Percentiles rank a stretch among this genome's conserved stretches.
These are phyloP conservation scores for Colletotrichum theobromicola DNA, from an alignment of 2,329 filamentous ascomycete species.

Conservation along the genomic window DNA sequence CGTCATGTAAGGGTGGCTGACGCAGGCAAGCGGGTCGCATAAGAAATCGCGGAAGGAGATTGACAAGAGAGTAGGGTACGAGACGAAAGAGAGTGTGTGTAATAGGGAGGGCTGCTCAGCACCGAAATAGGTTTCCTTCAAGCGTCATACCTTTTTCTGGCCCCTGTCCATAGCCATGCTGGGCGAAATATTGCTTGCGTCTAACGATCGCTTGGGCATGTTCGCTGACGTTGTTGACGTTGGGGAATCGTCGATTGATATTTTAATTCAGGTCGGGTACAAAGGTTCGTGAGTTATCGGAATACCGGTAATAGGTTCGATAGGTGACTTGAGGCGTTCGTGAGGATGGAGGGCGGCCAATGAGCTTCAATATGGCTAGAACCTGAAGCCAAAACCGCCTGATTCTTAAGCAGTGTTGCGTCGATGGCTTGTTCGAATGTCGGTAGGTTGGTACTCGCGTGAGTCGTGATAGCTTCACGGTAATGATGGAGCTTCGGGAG, in stretches of 20 bases:
- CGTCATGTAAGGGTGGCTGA: neutral
- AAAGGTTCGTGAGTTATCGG: no score
- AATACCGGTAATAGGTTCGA: neutral
- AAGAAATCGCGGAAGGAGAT: no score
- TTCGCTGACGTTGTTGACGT: conserved; percentile 6
- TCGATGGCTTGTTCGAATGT: neutral
- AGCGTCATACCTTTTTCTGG: conserved; percentile 30
- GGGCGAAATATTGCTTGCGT: conserved; percentile 27
- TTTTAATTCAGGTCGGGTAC: neutral
- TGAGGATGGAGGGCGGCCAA: neutral
- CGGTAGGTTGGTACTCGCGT: neutral
- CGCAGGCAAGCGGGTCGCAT: neutral
- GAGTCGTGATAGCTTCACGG: neutral
- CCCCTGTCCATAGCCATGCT: conserved; percentile 34
- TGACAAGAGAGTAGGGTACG: neutral
- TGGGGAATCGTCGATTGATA: conserved; percentile 7
- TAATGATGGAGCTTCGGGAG: neutral
- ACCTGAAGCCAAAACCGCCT: conserved; percentile 9
- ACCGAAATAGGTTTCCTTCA: conserved; percentile 13
- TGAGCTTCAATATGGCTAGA: conserved; percentile 13
- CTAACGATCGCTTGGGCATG: conserved; percentile 46
- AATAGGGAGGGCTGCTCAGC: neutral
- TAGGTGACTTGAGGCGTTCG: neutral
- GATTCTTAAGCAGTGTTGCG: neutral
- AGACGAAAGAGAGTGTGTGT: neutral